Evolutionary conservation across 768 basidiomycete species (phyloP), one percentile per base, ranked within the genome.

Genomic region (Sporobolomyces pararoseus): DNA sequence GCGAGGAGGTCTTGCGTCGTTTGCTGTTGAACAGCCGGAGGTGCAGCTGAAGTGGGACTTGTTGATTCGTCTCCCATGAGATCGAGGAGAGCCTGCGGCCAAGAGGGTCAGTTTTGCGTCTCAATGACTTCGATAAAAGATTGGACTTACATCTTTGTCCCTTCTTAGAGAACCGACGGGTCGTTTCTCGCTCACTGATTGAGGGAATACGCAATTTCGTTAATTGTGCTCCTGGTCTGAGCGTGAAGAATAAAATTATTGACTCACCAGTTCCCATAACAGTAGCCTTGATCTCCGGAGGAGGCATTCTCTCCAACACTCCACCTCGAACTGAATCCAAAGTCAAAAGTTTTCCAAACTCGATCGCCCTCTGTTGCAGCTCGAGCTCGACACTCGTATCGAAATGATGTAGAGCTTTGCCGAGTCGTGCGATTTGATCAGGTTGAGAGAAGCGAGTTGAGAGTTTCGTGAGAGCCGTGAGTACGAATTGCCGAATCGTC

Each of bases 251-350:
- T 27, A 37, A n/a, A 4, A 35, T 7, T 13, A 23, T 23, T 6
- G 19, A 74, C 79, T 72, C 74, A 94, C 92, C 90, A 68, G 89
- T 84, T 53, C 91, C 96, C 84, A 95, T 89, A 3, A 98, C 90
- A 3, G 95, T 97, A n/a, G 89, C 88, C 81, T 94, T 96, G 73
- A 98, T 81, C 79, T 99, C 96, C 2, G 96, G 96, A 7, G 91
- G 89, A n/a, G 96, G 96, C 96, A 99, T 99, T 64, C 92, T 85
- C 81, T 99, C 96, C 68, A 98, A 79, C 1, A 99, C 92, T 44
- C 95, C 96, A 12, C 84, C 83, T 68, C 85, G 83, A 27, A 89
- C 81, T n/a, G 89, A 86, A 12, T 91, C 80, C n/a, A 76, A 58
- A 53, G 70, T 63, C 78, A 91, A 91, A 74, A 99, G 78, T 75